phyloP scores from a whole-genome alignment of 768 basidiomycete species.

The Boletus insuetus region DNA sequence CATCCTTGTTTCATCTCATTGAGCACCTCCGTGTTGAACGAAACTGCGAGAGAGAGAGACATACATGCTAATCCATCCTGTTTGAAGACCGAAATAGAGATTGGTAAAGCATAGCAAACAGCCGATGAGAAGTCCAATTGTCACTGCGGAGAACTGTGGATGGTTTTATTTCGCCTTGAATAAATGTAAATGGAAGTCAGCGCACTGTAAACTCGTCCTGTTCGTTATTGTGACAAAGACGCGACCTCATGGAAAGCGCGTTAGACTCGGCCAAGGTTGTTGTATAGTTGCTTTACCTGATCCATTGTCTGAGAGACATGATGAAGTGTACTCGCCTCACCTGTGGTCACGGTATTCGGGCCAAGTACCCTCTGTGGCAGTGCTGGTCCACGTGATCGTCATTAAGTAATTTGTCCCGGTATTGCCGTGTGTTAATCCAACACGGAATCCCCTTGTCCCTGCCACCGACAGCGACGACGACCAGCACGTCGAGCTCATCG shows the following conservation, averaged over 20 bases:
- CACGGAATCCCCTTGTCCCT: conserved; percentile 37
- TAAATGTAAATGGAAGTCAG: background rate
- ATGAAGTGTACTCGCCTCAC: no score
- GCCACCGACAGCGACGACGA: conserved; percentile 33
- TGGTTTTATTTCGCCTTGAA: background rate
- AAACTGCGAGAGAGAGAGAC: conserved; percentile 15
- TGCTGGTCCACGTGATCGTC: conserved; percentile 22
- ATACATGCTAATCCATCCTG: conserved; percentile 88
- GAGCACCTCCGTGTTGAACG: background rate
- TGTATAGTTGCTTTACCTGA: conserved; percentile 17
- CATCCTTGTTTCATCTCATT: conserved; percentile 62
- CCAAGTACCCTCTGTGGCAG: conserved; percentile 7
- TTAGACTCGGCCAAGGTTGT: background rate
- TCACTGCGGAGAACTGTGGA: conserved; percentile 52
- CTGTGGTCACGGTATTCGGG: no score
- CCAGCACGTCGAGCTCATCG: conserved; percentile 27
- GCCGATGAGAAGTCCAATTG: conserved; percentile 79
- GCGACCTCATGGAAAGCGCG: conserved; percentile 1
- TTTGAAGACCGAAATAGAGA: conserved; percentile 82
- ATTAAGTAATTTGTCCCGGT: conserved; percentile 33
- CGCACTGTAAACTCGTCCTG: conserved; percentile 32
- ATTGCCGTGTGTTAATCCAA: conserved; percentile 29
- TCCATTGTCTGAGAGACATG: conserved; percentile 12
- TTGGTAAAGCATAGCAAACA: conserved; percentile 91
- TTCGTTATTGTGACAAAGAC: background rate